Percentiles rank a stretch among this genome's conserved stretches.
Conservation (phyloP, 495 filamentous ascomycete species). For the Tuber microsphaerosporum region DNA sequence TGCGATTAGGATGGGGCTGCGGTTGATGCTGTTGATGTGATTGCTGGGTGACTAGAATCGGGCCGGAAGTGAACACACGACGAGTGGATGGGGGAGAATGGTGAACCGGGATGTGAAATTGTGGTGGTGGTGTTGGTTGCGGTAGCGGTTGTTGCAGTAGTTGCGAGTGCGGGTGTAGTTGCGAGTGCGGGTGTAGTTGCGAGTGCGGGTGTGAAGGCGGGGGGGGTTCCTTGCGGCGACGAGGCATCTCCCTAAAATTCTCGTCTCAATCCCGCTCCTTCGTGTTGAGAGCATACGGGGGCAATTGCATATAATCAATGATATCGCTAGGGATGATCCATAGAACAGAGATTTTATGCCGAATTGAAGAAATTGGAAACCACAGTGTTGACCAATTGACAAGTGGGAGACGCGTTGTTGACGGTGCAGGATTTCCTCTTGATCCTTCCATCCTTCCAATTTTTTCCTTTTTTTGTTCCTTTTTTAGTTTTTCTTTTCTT, state of each 20-base stretch:
- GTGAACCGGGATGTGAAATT: conserved; percentile 16
- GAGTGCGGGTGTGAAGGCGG: conserved; percentile 12
- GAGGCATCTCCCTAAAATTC: conserved; percentile 18
- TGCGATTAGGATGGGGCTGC: conserved; percentile 18
- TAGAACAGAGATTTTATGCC: background rate
- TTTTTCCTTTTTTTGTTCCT: background rate
- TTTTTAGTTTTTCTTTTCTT: background rate
- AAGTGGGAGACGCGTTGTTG: conserved; percentile 35
- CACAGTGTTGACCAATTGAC: conserved; percentile 5
- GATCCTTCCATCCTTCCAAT: background rate
- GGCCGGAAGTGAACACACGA: background rate
- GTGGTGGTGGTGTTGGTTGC: conserved; percentile 20
- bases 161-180: conserved; percentile 13
- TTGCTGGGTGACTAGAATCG: conserved; percentile 3
- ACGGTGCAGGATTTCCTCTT: conserved; percentile 5
- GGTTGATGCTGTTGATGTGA: conserved; percentile 14
- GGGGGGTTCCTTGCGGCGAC: conserved; percentile 20
- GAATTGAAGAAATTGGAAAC: conserved; percentile 12
- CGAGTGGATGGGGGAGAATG: conserved; percentile 8
- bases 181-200: conserved; percentile 11
- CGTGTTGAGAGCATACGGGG: background rate
- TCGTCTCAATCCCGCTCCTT: background rate
- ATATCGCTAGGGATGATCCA: background rate
- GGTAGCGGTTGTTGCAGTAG: conserved; percentile 7
- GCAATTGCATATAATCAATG: conserved; percentile 7